Conservation (phyloP, 352 stramenopile genomes). For the Globisporangium heterothallicum region DNA sequence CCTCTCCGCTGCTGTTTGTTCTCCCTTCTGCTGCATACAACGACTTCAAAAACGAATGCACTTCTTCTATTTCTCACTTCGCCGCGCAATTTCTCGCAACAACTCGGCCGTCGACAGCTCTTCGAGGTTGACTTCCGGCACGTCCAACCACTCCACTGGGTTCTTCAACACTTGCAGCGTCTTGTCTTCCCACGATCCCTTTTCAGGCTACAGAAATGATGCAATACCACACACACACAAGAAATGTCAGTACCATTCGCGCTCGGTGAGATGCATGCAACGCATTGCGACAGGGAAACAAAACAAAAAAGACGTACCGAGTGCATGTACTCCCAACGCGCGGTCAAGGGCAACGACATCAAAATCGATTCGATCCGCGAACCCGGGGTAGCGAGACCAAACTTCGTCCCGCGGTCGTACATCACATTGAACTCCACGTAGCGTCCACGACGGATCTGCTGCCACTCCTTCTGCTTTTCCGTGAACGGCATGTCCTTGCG, state of each 20-base stretch:
- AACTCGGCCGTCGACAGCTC: conserved; percentile 67
- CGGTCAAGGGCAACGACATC: conserved; percentile 97
- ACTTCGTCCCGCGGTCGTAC: conserved; percentile 98
- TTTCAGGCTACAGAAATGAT: conserved; percentile 58
- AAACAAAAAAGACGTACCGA: conserved; percentile 19
- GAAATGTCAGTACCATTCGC: background rate
- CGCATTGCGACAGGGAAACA: conserved; percentile 1
- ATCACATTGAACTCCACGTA: conserved; percentile 99
- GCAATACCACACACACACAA: conserved; percentile 24
- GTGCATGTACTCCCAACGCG: conserved; percentile 96
- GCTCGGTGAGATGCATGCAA: too few relatives aligned
- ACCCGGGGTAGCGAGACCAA: conserved; percentile 94
- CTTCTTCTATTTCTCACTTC: conserved; percentile 36
- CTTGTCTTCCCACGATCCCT: conserved; percentile 89
- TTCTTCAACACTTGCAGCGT: conserved; percentile 93
- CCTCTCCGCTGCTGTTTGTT: background rate
- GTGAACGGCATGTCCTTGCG: conserved; percentile 96
- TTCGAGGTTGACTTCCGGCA: conserved; percentile 65
- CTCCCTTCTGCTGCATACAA: background rate
- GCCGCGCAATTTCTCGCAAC: conserved; percentile 70
- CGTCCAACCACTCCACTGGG: conserved; percentile 92
- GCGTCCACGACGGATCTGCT: conserved; percentile 93
- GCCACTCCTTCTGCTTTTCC: conserved; percentile 96
- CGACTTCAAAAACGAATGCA: background rate
- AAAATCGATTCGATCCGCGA: conserved; percentile 98